Conservation (phyloP, 352 stramenopile genomes). For the Globisporangium radiosum region DNA sequence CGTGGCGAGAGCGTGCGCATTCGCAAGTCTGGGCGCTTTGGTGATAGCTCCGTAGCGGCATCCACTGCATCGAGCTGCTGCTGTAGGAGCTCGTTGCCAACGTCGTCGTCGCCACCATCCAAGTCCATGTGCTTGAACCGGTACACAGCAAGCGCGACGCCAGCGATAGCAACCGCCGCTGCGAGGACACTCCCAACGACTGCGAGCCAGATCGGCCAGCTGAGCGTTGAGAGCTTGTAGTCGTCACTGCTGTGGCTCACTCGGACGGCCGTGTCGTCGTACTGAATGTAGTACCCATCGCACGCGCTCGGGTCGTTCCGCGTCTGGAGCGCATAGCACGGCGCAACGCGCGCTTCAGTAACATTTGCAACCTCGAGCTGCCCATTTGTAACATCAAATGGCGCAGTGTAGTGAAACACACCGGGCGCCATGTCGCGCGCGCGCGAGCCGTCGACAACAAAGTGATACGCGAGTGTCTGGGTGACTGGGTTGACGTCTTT, state of each 20-base stretch:
- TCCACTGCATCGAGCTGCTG: constrained; percentile 12
- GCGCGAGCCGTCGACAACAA: constrained; percentile 71
- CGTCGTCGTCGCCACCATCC: constrained; percentile 10
- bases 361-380: constrained; percentile 19
- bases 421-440: constrained; percentile 50
- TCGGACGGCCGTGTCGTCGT: constrained; percentile 49
- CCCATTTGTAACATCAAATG: constrained; percentile 12
- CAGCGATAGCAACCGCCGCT: constrained; percentile 34
- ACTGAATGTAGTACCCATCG: constrained; percentile 63
- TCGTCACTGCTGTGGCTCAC: constrained; percentile 38
- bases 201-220: constrained; percentile 35
- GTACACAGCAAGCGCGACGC: constrained; percentile 44
- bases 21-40: constrained; percentile 10
- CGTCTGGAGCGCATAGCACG: constrained; percentile 69
- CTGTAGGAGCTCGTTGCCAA: constrained; percentile 27
- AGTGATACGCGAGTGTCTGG: constrained; percentile 33
- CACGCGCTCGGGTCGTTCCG: constrained; percentile 57
- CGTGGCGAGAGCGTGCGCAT: constrained; percentile 18
- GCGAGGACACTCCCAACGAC: constrained; percentile 58
- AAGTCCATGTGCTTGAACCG: constrained; percentile 28
- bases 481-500: constrained; percentile 24
- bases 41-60: constrained; percentile 1
- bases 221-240: constrained; percentile 54
- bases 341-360: constrained; percentile 33
- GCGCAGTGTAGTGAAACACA: constrained; percentile 56